Base-by-base conservation (phyloP, 2,329 filamentous ascomycete species). In the Xylariaceae sp. region DNA sequence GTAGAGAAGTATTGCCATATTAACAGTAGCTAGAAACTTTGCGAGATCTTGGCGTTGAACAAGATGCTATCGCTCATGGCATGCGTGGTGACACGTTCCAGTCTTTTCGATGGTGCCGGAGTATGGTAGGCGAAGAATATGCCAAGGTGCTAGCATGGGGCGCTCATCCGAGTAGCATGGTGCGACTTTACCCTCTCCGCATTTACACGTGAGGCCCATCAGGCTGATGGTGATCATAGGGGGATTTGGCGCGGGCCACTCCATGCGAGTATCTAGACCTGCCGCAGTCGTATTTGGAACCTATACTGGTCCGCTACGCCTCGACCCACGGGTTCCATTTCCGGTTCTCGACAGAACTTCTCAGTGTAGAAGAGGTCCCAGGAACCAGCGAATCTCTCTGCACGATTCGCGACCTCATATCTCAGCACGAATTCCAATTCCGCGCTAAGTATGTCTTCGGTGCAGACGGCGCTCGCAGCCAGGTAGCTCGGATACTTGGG, bases 391-490 rank as follows among this genome's bases (percentile, higher is more conserved):
- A 56, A 13, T 58, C 61, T 9, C 40, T 60, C 1, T 62, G 57
- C 47, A 59, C 57, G 2, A 44, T 78, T 2, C 63, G 64, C 13
- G 75, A 78, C 50, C 67, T 67, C 7, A 26, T 76, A 3, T 70
- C 73, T 0, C 67, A 70, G 77, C 80, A 65, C 57, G 61, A 20
- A 75, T 86, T 53, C 35, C 23, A 56, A 7, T 18, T 64, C 32
- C 71, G 73, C 7, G 77, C 81, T 0, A 78, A 77, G 47, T 86
- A 81, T 57, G 69, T 87, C 6, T 83, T 86, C 56, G 84, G 83
- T 3, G 81, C 78, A 37, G 84, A 87, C 64, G 84, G 75, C 2
- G 72, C 71, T 0, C 67, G 68, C 8, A 76, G 73, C 53, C 68
- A 68, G 42, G 69, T 78, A 3, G 67, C 74, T 4, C 61, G 64